Percentiles rank a stretch among this genome's conserved stretches.
These are phyloP conservation scores for Stachybotrys chartarum DNA, from an alignment of 2,329 filamentous ascomycete genomes.

Conservation along the genomic window DNA sequence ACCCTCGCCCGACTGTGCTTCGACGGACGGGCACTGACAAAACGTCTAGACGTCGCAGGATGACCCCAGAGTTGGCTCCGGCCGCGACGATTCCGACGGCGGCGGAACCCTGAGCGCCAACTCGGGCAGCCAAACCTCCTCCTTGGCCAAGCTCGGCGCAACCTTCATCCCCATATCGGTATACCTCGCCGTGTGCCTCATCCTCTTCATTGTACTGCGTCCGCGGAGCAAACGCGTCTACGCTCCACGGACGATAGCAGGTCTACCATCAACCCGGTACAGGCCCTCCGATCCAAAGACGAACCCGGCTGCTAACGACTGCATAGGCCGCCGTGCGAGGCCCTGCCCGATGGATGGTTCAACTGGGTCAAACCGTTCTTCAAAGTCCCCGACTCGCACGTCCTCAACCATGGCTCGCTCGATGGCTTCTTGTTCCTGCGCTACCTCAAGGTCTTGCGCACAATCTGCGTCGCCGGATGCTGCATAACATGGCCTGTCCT, in stretches of 20 bases:
- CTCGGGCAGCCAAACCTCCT: conserved; percentile 24
- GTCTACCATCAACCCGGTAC: conserved; percentile 37
- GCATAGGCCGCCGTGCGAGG: neutral
- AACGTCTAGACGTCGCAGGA: conserved; percentile 2
- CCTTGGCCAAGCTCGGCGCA: conserved; percentile 30
- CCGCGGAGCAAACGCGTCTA: conserved; percentile 46
- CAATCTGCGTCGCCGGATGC: conserved; percentile 78
- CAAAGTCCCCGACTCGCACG: conserved; percentile 65
- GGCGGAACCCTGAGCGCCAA: conserved; percentile 26
- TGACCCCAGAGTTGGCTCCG: conserved; percentile 28
- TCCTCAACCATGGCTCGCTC: conserved; percentile 84
- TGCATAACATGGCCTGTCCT: conserved; percentile 82
- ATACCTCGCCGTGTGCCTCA: conserved; percentile 41
- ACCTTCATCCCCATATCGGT: conserved; percentile 48
- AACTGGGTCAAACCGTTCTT: conserved; percentile 65
- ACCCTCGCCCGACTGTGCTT: neutral
- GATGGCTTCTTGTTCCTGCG: conserved; percentile 89
- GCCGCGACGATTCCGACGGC: conserved; percentile 22
- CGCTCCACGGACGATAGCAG: conserved; percentile 42
- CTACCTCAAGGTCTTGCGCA: conserved; percentile 61
- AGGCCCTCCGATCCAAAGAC: conserved; percentile 1
- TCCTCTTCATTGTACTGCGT: conserved; percentile 42
- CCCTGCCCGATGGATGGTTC: conserved; percentile 51
- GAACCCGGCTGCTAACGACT: neutral
- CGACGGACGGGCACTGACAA: neutral